Percentiles rank a stretch among this genome's conserved stretches.
Evolutionary conservation across 352 stramenopile genomes (phyloP).

Genomic region (Phytopythium ostracodes): DNA sequence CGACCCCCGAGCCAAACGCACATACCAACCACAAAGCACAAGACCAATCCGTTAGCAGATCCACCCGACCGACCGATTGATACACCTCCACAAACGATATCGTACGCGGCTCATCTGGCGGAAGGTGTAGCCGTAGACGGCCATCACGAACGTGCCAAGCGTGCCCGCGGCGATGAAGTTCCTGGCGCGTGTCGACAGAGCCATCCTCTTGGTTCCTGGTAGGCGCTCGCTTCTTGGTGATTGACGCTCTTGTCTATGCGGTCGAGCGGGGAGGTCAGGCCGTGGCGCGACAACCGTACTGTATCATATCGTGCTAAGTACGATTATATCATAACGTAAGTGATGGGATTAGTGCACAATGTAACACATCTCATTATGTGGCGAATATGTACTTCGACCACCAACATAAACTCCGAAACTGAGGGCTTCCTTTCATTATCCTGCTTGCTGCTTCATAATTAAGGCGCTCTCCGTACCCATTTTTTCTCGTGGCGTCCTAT

Average conservation of each 20-base stretch:
- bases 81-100: not conserved
- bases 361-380: too few relatives aligned
- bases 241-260: not conserved
- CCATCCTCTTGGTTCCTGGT: slow-evolving; percentile 23
- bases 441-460: not conserved
- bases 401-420: too few relatives aligned
- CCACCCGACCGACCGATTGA: too few relatives aligned
- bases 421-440: too few relatives aligned
- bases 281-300: too few relatives aligned
- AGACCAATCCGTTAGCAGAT: not conserved
- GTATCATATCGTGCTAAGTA: not conserved
- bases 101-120: slow-evolving; percentile 76
- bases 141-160: slow-evolving; percentile 56
- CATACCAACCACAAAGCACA: not conserved
- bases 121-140: slow-evolving; percentile 77
- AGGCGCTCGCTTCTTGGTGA: not conserved
- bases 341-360: not conserved
- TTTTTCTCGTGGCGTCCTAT: not conserved
- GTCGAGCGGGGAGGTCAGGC: too few relatives aligned
- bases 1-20: not conserved
- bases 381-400: too few relatives aligned
- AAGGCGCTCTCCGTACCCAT: too few relatives aligned
- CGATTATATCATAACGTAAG: not conserved
- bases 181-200: slow-evolving; percentile 65
- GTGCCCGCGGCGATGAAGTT: slow-evolving; percentile 69